A percentile compares a stretch with the other conserved stretches of the same genome.
These are phyloP conservation scores for Epichloe gansuensis DNA, from an alignment of 2,329 filamentous ascomycete genomes.

Conservation along the genomic window DNA sequence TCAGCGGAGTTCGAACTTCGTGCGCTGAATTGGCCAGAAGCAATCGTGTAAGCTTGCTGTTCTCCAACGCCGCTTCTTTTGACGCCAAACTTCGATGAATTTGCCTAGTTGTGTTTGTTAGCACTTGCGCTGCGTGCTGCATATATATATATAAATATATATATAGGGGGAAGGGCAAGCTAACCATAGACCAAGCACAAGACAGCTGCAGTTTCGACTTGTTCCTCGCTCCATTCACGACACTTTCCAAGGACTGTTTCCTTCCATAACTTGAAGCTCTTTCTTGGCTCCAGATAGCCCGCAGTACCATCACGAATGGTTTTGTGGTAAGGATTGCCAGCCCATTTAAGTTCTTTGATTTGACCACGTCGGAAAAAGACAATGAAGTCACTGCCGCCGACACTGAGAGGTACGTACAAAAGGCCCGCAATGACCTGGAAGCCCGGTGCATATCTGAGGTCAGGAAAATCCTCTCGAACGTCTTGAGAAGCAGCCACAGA, in stretches of 20 bases:
- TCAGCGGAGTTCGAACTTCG: constrained; percentile 80
- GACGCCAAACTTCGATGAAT: constrained; percentile 87
- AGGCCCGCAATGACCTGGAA: constrained; percentile 69
- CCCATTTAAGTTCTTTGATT: constrained; percentile 69
- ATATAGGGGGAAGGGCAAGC: background rate
- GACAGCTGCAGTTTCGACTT: constrained; percentile 79
- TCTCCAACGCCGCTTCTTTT: constrained; percentile 75
- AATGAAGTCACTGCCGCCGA: constrained; percentile 71
- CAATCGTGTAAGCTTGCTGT: constrained; percentile 65
- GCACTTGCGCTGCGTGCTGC: background rate
- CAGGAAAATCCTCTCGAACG: constrained; percentile 63
- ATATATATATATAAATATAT: background rate
- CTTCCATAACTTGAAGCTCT: constrained; percentile 69
- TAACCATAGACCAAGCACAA: constrained; percentile 78
- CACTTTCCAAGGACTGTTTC: constrained; percentile 74
- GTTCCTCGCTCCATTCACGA: constrained; percentile 79
- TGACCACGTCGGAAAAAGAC: constrained; percentile 79
- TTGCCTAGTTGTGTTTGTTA: constrained; percentile 28
- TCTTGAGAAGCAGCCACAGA: constrained; percentile 72
- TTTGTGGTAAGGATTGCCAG: constrained; percentile 78
- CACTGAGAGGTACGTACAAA: constrained; percentile 68
- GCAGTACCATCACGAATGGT: constrained; percentile 58
- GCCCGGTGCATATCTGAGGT: constrained; percentile 66
- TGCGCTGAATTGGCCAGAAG: constrained; percentile 82
- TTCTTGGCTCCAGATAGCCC: constrained; percentile 64